Evolutionary conservation across 2,329 filamentous ascomycete genomes (phyloP), one percentile per base, ranked within the genome.

Genomic region (Ophidiomyces ophidiicola): DNA sequence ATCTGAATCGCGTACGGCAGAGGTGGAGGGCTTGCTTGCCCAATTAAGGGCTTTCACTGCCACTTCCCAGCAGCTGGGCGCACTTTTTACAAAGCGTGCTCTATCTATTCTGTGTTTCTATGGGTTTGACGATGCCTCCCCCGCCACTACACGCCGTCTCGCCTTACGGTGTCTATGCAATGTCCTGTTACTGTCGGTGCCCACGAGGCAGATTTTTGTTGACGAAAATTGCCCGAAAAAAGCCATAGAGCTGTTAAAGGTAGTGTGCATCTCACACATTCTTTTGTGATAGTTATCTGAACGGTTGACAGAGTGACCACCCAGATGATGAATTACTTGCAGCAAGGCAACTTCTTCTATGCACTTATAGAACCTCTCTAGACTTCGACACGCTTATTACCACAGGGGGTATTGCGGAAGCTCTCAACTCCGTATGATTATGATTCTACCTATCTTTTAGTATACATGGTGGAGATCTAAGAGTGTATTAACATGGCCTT

Each of bases 131-230:
- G 18, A 10, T n/a, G 14, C 7, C 21, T 17, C 33, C 10, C 26
- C 33, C 8, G 11, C 14, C 24, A 70, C 70, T 5, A 76, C 78
- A 1, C 80, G 81, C 2, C 76, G 78, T 42, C 82, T 86, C 53
- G 87, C 77, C 1, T 65, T 94, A 25, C 74, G 85, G 50, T 87
- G 85, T 50, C 61, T 94, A 32, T 87, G 83, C 50, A 96, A 96
- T 59, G 78, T 85, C 5, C 64, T 94, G 52, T 67, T 92, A 0
- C 69, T 92, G 14, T 69, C 76, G 45, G 65, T 73, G 6, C 67
- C 72, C 29, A 78, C 79, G 29, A 74, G 83, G 36, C 79, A 88
- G 55, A 70, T 73, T 29, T 78, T 88, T 38, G 77, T 84, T 11
- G 75, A 86, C 50, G 63, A 82, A 15, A 78, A 73, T 5, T 80